Percentiles rank a stretch among this genome's conserved stretches.
Evolutionary conservation across 192 early-diverging fungal species (phyloP).

Genomic region (Coemansia sp.): DNA sequence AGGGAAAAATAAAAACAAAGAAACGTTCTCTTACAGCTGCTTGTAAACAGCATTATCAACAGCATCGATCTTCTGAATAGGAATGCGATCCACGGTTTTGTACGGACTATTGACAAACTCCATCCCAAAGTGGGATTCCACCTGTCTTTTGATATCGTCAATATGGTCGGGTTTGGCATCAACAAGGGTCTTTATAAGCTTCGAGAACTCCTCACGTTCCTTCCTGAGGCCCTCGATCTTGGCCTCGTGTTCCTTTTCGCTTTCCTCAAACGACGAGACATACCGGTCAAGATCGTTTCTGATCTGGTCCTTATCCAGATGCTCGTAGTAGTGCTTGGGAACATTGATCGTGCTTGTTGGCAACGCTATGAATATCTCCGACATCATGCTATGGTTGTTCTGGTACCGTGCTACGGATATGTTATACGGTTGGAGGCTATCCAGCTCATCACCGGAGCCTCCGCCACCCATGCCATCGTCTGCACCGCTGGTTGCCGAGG

Average conservation of each 20-base stretch:
- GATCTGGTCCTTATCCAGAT: slow-evolving; percentile 6
- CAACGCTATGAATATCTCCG: slow-evolving; percentile 49
- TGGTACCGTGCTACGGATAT: slow-evolving; percentile 47
- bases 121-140: slow-evolving; percentile 35
- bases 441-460: slow-evolving; percentile 41
- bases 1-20: not conserved
- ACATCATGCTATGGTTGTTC: slow-evolving; percentile 50
- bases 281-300: slow-evolving; percentile 6
- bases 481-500: not conserved
- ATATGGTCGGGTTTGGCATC: slow-evolving; percentile 13
- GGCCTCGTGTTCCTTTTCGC: slow-evolving; percentile 24
- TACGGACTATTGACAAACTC: slow-evolving; percentile 52
- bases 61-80: slow-evolving; percentile 24
- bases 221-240: slow-evolving; percentile 12
- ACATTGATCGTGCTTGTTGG: slow-evolving; percentile 39
- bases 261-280: slow-evolving; percentile 11
- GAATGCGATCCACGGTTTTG: slow-evolving; percentile 33
- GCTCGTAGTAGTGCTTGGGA: slow-evolving; percentile 44
- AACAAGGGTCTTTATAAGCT: slow-evolving; percentile 21
- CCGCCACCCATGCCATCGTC: slow-evolving; percentile 23
- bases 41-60: slow-evolving; percentile 40
- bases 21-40: slow-evolving; percentile 24
- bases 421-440: slow-evolving; percentile 35
- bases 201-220: slow-evolving; percentile 29
- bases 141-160: slow-evolving; percentile 22